Evolutionary conservation across 176 grass and related monocot genomes (phyloP).

Genomic region (Bothriochloa decipiens): DNA sequence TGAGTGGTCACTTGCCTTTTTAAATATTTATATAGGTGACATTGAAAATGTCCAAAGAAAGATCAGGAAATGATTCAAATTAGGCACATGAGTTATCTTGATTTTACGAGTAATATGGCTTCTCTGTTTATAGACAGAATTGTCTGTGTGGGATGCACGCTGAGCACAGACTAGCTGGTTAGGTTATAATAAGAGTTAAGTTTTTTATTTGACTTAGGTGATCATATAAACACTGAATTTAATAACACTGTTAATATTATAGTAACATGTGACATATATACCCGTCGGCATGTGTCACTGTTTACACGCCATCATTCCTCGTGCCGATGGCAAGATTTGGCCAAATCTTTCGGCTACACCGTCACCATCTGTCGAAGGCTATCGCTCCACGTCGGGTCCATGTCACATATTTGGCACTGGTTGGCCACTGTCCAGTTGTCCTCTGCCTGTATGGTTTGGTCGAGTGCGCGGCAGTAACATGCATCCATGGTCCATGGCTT

Average conservation of each 20-base stretch:
- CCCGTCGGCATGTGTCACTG: neutral
- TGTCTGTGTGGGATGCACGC: no score
- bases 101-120: no score
- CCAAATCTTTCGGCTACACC: conserved; percentile 44
- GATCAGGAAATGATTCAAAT: neutral
- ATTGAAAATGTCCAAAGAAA: neutral
- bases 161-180: no score
- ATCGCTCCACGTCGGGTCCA: neutral
- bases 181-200: no score
- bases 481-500: conserved; percentile 25
- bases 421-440: conserved; percentile 13
- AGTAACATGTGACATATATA: neutral
- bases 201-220: neutral
- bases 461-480: conserved; percentile 14
- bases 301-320: neutral
- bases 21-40: neutral
- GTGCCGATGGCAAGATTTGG: conserved; percentile 18
- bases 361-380: conserved; percentile 26
- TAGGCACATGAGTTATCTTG: neutral
- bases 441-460: neutral
- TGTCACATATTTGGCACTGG: conserved; percentile 37
- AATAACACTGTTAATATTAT: neutral
- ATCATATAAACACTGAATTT: neutral
- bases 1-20: neutral
- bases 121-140: no score